Evolutionary conservation across 2,329 filamentous ascomycete genomes (phyloP).

Genomic region (Penicillium crustosum): DNA sequence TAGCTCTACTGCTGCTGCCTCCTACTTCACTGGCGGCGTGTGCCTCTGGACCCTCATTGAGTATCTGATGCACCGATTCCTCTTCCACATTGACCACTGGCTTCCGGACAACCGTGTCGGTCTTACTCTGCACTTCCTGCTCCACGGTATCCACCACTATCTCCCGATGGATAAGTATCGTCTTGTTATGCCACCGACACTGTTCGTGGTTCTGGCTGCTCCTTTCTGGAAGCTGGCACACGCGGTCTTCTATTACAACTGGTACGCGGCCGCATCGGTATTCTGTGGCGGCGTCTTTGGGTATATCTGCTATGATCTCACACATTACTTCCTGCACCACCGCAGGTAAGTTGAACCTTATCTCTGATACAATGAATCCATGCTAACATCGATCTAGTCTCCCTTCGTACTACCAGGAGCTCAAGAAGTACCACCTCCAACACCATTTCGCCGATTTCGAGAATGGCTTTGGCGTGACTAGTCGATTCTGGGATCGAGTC

Average conservation of each 20-base stretch:
- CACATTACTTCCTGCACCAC: constrained; percentile 98
- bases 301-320: constrained; percentile 94
- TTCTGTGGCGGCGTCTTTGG: constrained; percentile 92
- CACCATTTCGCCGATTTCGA: constrained; percentile 99
- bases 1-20: constrained; percentile 48
- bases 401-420: constrained; percentile 80
- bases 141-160: constrained; percentile 97
- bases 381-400: constrained; percentile 52
- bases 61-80: constrained; percentile 81
- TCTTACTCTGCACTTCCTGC: constrained; percentile 83
- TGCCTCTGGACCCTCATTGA: constrained; percentile 86
- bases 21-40: constrained; percentile 70
- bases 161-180: constrained; percentile 98
- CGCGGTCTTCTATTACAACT: constrained; percentile 75
- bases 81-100: constrained; percentile 92
- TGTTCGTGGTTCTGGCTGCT: constrained; percentile 78
- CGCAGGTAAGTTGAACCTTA: constrained; percentile 63
- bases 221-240: constrained; percentile 95
- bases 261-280: constrained; percentile 74
- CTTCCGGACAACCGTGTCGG: constrained; percentile 89
- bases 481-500: constrained; percentile 88
- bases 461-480: constrained; percentile 95
- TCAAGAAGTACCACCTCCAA: constrained; percentile 97
- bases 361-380: neutral
- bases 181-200: constrained; percentile 91